Base-by-base conservation (phyloP, 2,329 filamentous ascomycete species). In the Colletotrichum plurivorum region DNA sequence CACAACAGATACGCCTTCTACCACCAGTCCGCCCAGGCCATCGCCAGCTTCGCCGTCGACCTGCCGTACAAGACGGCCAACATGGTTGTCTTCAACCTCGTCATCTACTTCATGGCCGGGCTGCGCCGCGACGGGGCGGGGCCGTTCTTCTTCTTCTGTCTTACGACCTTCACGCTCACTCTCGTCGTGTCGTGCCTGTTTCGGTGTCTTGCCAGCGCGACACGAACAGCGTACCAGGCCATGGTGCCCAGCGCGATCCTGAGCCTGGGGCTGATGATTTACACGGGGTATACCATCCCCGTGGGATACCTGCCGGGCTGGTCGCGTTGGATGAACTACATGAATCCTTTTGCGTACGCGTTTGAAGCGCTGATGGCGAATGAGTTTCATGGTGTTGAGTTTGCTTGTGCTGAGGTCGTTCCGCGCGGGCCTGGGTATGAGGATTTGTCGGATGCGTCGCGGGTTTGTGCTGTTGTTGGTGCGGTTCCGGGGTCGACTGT, bases 331-430 rank as follows among this genome's bases (percentile, higher is more conserved):
- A 79, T 90, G 15, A 88, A 83, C 72, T 88, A 85, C 58, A 75
- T 87, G 68, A 87, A 87, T 63, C 85, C 85, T 0, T 75, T 73
- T 2, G 74, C 80, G 0, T 93, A 92, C 73, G 85, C 87, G 1
- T 93, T 92, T 72, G 92, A 93, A 76, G 87, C 87, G 2, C 87
- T 93, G 2, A 80, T 93, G 67, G 78, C 88, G 0, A 94, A 93
- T 72, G 91, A 94, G 73, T 85, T 86, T 84, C 71, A 85, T 51
- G 82, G 83, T 20, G 82, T 87, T 3, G 67, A 81, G 0, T 91
- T 87, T 73, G 58, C 69, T 0, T 55, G 73, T 73, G 12, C 69
- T 69, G 22, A 69, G 72, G 20, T 62, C 63, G 12, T 45, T 58
- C 2, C 62, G 70, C 1, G 43, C 65, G 1, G 69, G 80, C 41